Evolutionary conservation across 768 basidiomycete species (phyloP), one percentile per base, ranked within the genome.

Genomic region (Fibroporia radiculosa): DNA sequence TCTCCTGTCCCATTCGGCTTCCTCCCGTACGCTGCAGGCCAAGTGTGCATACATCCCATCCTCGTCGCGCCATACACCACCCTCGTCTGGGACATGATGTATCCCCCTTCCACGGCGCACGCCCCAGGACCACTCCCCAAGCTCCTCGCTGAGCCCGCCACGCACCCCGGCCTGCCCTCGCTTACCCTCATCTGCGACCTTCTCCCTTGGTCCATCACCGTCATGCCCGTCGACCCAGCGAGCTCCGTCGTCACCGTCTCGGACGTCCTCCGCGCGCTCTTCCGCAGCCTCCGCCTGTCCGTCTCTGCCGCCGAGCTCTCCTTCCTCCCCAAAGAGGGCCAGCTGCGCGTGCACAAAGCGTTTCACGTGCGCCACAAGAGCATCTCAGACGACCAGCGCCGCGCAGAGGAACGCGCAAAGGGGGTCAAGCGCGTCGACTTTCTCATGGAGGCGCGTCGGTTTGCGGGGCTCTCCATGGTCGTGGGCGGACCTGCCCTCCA

Each of bases 361-460:
- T 81, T 69, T 55, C 60, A 60, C 33, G 48, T 42, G 4, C 68
- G 78, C 16, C 73, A 63, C 47, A 55, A 59, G 27, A 58, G 62
- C 11, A 59, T 69, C 12, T 33, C 49, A 0, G 62, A 69, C 11
- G 45, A 56, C 1, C 55, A 55, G 25, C 56, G 45, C 1, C 62
- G 61, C 20, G 65, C 63, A 25, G 52, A 57, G 22, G 77, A 79
- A 57, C 62, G 65, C 48, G 51, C 51, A 10, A 72, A 72, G 53
- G 76, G 75, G 0, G 51, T 80, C 16, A 77, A 72, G 57, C 60
- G 75, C 40, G 67, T 81, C 0, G 79, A 82, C 57, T 79, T 77
- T 52, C 58, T 82, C 38, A 57, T 64, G 39, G 66, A 48, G 19
- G 13, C 31, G n/a, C 44, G 45, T 28, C 36, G 43, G 33, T 58